Conservation (phyloP, 192 early-diverging fungal genomes). For the Thoreauomyces humboldtii region DNA sequence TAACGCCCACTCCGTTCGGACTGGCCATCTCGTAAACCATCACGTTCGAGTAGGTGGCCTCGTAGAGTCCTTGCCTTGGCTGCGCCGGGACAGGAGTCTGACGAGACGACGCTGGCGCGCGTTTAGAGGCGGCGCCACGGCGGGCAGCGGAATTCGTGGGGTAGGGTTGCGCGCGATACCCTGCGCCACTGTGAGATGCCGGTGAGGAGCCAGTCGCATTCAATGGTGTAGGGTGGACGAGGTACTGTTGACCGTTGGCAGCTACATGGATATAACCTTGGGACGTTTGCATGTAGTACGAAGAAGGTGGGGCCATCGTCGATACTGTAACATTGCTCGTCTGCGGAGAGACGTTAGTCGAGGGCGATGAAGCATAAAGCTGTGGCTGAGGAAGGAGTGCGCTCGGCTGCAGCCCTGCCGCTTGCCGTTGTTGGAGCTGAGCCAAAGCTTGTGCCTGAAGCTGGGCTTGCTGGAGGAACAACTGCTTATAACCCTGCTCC, state of each 20-base stretch:
- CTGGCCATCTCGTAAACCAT: constrained; percentile 45
- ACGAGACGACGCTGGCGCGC: background rate
- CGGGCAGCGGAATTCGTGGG: background rate
- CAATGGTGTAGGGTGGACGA: background rate
- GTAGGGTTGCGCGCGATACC: constrained; percentile 2
- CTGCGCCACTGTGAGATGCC: background rate
- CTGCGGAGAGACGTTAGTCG: background rate
- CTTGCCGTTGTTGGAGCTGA: background rate
- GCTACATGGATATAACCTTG: constrained; percentile 5
- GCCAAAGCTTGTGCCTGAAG: background rate
- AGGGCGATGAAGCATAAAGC: background rate
- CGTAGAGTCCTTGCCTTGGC: constrained; percentile 30
- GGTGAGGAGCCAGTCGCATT: background rate
- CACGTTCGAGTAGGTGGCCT: constrained; percentile 48
- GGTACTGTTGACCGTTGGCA: constrained; percentile 7
- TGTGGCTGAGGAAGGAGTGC: constrained; percentile 5
- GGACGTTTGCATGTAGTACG: constrained; percentile 1
- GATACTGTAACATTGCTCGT: background rate
- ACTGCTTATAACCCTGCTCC: constrained; percentile 6
- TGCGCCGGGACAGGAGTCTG: background rate
- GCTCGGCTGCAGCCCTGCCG: background rate
- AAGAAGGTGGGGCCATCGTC: background rate
- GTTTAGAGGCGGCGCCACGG: constrained; percentile 6
- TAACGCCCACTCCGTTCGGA: constrained; percentile 33
- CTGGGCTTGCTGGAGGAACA: background rate